Evolutionary conservation across 2,329 filamentous ascomycete species (phyloP).

Genomic region (Fusarium heterosporum): DNA sequence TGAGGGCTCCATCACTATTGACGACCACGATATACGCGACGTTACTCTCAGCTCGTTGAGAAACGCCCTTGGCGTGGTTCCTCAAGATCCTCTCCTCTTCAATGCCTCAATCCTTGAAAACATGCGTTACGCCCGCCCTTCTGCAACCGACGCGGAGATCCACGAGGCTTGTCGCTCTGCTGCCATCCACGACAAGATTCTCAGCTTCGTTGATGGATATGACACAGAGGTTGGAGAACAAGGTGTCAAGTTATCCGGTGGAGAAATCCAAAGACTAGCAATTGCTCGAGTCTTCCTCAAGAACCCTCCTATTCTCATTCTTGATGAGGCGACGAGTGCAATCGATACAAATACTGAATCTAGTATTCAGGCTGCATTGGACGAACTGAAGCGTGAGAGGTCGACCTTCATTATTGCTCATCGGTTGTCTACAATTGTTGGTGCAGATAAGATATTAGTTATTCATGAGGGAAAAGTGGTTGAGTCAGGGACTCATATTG

Average conservation of each 20-base stretch:
- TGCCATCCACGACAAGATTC: conserved; percentile 73
- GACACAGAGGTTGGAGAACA: conserved; percentile 65
- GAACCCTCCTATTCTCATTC: conserved; percentile 69
- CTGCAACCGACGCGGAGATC: conserved; percentile 71
- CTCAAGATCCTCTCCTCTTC: conserved; percentile 73
- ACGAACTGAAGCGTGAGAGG: conserved; percentile 58
- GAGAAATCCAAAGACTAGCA: conserved; percentile 67
- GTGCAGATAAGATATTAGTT: conserved; percentile 64
- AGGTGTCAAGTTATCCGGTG: conserved; percentile 67
- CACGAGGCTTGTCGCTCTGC: conserved; percentile 70
- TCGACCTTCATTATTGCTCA: conserved; percentile 66
- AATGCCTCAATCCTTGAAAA: conserved; percentile 74
- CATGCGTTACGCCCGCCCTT: conserved; percentile 70
- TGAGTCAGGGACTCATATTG: conserved; percentile 63
- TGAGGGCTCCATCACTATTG: conserved; percentile 65
- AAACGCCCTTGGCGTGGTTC: conserved; percentile 70
- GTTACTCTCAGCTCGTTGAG: conserved; percentile 69
- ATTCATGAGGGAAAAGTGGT: conserved; percentile 63
- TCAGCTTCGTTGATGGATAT: conserved; percentile 65
- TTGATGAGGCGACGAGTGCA: conserved; percentile 75
- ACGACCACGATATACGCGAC: conserved; percentile 69
- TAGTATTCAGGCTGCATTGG: conserved; percentile 60
- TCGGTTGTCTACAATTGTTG: conserved; percentile 56
- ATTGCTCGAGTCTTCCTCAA: conserved; percentile 67
- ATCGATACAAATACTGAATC: conserved; percentile 59